These are phyloP conservation scores for Martensiomyces pterosporus DNA, from an alignment of 192 early-diverging fungal species.

Conservation along the genomic window DNA sequence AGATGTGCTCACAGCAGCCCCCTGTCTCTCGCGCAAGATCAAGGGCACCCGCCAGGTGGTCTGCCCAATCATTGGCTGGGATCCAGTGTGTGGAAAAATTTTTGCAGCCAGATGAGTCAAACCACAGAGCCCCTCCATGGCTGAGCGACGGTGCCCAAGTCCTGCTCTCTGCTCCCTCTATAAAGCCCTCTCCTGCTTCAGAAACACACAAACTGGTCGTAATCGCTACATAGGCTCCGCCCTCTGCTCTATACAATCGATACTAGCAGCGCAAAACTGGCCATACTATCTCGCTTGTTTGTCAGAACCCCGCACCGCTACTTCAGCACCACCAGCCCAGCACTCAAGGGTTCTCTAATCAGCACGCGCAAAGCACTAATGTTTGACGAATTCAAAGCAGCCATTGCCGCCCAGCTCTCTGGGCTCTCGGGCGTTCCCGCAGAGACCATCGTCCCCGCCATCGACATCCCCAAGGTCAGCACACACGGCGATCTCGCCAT, in stretches of 20 bases:
- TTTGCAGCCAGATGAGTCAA: too few species aligned
- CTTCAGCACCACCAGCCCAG: background rate
- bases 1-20: too few species aligned
- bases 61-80: too few species aligned
- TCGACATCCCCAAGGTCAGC: slow-evolving; percentile 58
- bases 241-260: too few species aligned
- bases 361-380: slow-evolving; percentile 16
- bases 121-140: too few species aligned
- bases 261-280: background rate
- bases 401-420: slow-evolving; percentile 58
- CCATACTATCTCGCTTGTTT: background rate
- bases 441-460: slow-evolving; percentile 50
- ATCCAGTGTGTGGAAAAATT: background rate
- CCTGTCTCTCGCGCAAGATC: too few species aligned
- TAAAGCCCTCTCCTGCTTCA: too few species aligned
- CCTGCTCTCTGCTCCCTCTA: too few species aligned
- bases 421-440: slow-evolving; percentile 52
- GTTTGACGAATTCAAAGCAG: slow-evolving; percentile 62
- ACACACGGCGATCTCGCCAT: slow-evolving; percentile 70
- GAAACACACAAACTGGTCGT: too few species aligned
- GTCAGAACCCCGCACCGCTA: background rate
- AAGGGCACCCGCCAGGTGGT: too few species aligned
- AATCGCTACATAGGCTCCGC: too few species aligned
- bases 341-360: background rate
- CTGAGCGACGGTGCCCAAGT: too few species aligned